A percentile compares a stretch with the other conserved stretches of the same genome.
Evolutionary conservation across 73 alveolate species (phyloP).

Genomic region (Paramecium pentaurelia): DNA sequence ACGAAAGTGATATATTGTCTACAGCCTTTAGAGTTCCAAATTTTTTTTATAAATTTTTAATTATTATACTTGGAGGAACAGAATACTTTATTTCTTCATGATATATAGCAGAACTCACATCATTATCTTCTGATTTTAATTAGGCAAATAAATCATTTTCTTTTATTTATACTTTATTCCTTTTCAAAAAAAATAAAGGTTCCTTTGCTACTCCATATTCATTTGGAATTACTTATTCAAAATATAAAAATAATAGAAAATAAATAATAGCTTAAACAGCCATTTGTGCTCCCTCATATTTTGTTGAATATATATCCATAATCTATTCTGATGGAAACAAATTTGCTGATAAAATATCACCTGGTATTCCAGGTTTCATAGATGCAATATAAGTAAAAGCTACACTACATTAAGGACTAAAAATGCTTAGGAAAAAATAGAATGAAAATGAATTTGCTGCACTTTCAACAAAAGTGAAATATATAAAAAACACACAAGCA

Average conservation of each 20-base stretch:
- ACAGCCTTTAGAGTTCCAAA: slow-evolving; percentile 48
- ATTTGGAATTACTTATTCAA: slow-evolving; percentile 77
- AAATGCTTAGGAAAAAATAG: not conserved
- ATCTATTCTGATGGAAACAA: not conserved
- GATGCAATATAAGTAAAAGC: slow-evolving; percentile 56
- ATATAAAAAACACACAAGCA: slow-evolving; percentile 8
- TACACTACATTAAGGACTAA: slow-evolving; percentile 45
- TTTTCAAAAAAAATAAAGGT: slow-evolving; percentile 62
- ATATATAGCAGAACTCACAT: slow-evolving; percentile 49
- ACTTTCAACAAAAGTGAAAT: slow-evolving; percentile 18
- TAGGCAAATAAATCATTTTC: not conserved
- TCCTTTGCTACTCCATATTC: slow-evolving; percentile 74
- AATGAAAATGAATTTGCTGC: not conserved
- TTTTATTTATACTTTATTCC: not conserved
- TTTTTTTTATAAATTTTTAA: not conserved
- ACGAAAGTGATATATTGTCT: not conserved
- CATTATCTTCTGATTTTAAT: not conserved
- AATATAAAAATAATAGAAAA: slow-evolving; percentile 66
- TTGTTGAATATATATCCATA: not conserved
- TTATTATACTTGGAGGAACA: slow-evolving; percentile 35
- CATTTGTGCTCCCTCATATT: not conserved
- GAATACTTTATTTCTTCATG: slow-evolving; percentile 36
- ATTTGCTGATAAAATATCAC: not conserved
- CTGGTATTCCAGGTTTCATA: not conserved
- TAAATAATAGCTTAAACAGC: not conserved